Evolutionary conservation across 306 rosid species (phyloP).

Genomic region (Calophaca sinica): DNA sequence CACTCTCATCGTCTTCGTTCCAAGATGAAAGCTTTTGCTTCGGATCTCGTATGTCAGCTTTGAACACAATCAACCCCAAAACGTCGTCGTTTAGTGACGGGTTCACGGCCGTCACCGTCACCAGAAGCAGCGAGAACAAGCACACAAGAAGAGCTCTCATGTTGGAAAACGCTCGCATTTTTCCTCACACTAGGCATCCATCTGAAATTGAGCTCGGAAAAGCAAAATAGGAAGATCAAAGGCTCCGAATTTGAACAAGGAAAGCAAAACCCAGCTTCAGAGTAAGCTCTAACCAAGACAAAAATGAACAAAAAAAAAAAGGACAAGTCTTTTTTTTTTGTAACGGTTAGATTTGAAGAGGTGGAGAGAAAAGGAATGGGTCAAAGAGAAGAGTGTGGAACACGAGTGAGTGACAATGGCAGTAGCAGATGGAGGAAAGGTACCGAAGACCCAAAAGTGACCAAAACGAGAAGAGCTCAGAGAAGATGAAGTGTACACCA

Average conservation of each 20-base stretch:
- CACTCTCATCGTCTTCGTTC: constrained; percentile 88
- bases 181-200: constrained; percentile 52
- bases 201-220: constrained; percentile 46
- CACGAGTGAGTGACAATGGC: not conserved
- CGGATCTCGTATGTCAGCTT: constrained; percentile 88
- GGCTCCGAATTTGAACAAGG: constrained; percentile 14
- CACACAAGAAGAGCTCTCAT: constrained; percentile 51
- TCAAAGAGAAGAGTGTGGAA: constrained; percentile 6
- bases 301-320: not conserved
- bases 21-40: constrained; percentile 73
- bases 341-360: constrained; percentile 60
- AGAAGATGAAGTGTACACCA: constrained; percentile 23
- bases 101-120: constrained; percentile 61
- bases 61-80: constrained; percentile 92
- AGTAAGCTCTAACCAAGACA: constrained; percentile 26
- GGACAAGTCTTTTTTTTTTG: not conserved
- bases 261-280: constrained; percentile 24
- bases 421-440: constrained; percentile 34
- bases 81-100: constrained; percentile 96
- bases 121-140: constrained; percentile 49
- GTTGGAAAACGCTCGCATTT: constrained; percentile 55
- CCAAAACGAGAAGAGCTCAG: not conserved
- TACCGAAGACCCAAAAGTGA: not conserved
- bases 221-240: constrained; percentile 7
- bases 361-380: constrained; percentile 20